These are phyloP conservation scores for Singerocomus inundabilis DNA, from an alignment of 1,284 basidiomycete species.

Conservation along the genomic window DNA sequence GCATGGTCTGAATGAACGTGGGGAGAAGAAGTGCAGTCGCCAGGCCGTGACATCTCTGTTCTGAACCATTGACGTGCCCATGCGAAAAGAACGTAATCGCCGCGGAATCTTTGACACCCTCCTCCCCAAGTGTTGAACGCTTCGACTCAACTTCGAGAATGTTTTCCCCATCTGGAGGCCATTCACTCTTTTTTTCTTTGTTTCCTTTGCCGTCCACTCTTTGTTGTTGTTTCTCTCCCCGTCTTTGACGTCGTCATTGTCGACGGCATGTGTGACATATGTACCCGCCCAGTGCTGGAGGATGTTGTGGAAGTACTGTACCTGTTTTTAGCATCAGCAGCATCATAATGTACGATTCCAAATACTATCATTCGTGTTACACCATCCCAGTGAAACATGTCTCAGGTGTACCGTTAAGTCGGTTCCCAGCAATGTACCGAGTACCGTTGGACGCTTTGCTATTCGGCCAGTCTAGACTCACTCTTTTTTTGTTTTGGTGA, in stretches of 20 bases:
- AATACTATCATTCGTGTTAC: neutral
- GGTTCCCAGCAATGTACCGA: too few species aligned
- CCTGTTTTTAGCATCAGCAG: neutral
- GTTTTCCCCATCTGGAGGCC: neutral
- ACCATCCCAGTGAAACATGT: too few species aligned
- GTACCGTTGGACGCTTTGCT: too few species aligned
- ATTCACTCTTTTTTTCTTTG: neutral
- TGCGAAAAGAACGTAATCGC: neutral
- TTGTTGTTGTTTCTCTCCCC: neutral
- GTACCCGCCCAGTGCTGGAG: neutral
- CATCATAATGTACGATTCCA: neutral
- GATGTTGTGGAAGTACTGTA: neutral
- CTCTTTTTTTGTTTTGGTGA: too few species aligned
- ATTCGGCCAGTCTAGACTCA: too few species aligned
- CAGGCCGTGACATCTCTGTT: neutral
- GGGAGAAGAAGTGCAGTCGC: neutral
- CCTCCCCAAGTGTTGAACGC: too few species aligned
- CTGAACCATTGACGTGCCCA: neutral
- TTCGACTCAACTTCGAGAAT: neutral
- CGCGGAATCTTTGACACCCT: too few species aligned
- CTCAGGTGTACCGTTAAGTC: too few species aligned
- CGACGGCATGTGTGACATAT: neutral
- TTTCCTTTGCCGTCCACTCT: neutral
- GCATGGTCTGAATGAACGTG: neutral
- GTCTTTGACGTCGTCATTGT: neutral